Evolutionary conservation across 2,329 filamentous ascomycete genomes (phyloP), one percentile per base, ranked within the genome.

Genomic region (Fusarium sp.): DNA sequence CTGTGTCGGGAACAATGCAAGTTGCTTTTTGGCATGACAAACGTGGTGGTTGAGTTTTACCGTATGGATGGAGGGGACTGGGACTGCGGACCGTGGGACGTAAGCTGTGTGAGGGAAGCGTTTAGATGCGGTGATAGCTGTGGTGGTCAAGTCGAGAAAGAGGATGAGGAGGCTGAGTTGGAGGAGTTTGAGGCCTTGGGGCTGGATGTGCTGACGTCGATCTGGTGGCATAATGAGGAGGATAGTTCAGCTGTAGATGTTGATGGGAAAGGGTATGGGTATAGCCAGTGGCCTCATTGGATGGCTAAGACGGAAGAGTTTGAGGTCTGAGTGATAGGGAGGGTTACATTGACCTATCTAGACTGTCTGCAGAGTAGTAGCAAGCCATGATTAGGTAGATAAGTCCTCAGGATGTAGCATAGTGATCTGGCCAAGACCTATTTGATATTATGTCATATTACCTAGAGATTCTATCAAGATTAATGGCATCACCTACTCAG

Each of bases 1-100:
- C 38, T 58, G 18, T 69, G 52, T 23, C 41, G 37, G 23, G 37
- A 56, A 33, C 18, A 53, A 26, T 64, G 61, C 37, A 45, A 37
- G 33, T 33, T 38, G 35, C 56, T 71, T 20, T 30, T 71, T 12
- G 27, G 35, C 9, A 27, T 27, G 20, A 71, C 60, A 17, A 71
- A 55, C 20, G 44, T 62, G 20, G 60, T 57, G 32, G 56, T 69
- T n/a, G 64, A 71, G 48, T 65, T 71, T 27, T 64, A 71, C 37
- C 18, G 35, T 7, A 58, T 46, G 20, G 41, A 18, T 10, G 32
- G 41, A 7, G 27, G 50, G 15, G 41, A 64, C 10, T 68, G 45
- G 46, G 63, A 45, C 20, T 71, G 54, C 32, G 58, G 69, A 10
- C 69, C 67, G 2, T 68, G 54, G 49, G 48, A 42, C n/a, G 53